Percentiles rank a stretch among this genome's conserved stretches.
phyloP scores from a whole-genome alignment of 257 asterid genomes.

The Solanum medicagineum region DNA sequence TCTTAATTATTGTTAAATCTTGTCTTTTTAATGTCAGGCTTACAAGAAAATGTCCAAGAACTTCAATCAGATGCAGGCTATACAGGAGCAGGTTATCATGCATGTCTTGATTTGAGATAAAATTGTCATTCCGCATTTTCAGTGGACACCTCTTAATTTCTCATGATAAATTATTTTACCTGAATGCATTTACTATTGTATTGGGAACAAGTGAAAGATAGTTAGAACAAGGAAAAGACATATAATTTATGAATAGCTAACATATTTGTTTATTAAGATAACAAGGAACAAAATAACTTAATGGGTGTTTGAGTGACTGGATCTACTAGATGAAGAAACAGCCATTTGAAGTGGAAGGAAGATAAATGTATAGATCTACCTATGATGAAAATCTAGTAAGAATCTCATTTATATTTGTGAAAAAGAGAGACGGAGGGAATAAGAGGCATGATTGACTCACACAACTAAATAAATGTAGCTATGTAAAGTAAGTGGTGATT shows the following conservation, averaged over 20 bases:
- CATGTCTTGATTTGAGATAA: background rate
- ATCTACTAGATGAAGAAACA: background rate
- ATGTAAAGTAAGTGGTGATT: background rate
- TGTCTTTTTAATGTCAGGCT: constrained; percentile 36
- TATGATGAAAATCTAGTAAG: background rate
- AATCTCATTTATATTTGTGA: background rate
- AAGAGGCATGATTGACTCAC: background rate
- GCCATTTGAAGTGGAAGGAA: background rate
- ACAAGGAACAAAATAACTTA: background rate
- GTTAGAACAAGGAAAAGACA: background rate
- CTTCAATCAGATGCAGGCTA: constrained; percentile 53
- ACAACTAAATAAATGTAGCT: background rate
- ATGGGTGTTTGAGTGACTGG: background rate
- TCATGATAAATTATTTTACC: background rate
- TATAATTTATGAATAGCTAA: background rate
- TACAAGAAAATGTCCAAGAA: constrained; percentile 68
- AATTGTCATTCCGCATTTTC: background rate
- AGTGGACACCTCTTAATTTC: background rate
- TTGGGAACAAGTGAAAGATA: background rate
- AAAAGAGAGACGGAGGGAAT: background rate
- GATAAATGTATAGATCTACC: background rate
- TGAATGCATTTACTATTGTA: background rate
- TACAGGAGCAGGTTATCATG: constrained; percentile 71
- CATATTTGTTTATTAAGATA: background rate
- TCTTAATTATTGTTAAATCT: background rate